Evolutionary conservation across 352 stramenopile genomes (phyloP).

Genomic region (Phytophthora litchii): DNA sequence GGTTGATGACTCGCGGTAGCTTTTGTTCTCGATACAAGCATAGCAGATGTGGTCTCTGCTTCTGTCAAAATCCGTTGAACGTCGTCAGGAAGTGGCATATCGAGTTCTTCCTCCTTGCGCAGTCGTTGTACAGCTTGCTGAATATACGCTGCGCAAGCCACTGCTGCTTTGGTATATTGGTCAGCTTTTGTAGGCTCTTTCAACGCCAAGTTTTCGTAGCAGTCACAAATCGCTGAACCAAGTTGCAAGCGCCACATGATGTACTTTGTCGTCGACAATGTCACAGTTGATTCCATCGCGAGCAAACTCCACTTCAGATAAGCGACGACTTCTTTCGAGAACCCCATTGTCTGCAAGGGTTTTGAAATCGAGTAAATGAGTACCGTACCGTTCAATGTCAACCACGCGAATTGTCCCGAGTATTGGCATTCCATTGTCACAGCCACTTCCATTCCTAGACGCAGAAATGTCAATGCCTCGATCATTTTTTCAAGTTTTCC

Average conservation of each 20-base stretch:
- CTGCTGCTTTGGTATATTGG: conserved; percentile 39
- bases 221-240: conserved; percentile 54
- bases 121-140: conserved; percentile 47
- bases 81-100: conserved; percentile 56
- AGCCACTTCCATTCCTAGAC: conserved; percentile 50
- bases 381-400: conserved; percentile 72
- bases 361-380: conserved; percentile 58
- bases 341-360: conserved; percentile 53
- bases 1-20: conserved; percentile 18
- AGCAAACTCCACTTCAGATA: conserved; percentile 75
- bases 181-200: conserved; percentile 33
- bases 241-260: conserved; percentile 71
- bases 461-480: conserved; percentile 38
- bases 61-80: conserved; percentile 43
- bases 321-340: conserved; percentile 53
- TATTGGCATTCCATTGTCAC: conserved; percentile 42
- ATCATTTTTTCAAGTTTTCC: conserved; percentile 61
- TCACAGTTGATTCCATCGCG: conserved; percentile 55
- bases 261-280: conserved; percentile 68
- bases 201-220: conserved; percentile 55
- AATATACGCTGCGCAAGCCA: conserved; percentile 52
- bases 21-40: conserved; percentile 43
- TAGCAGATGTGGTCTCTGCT: conserved; percentile 44
- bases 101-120: conserved; percentile 78
- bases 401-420: conserved; percentile 48